A percentile compares a stretch with the other conserved stretches of the same genome.
phyloP scores from a whole-genome alignment of 495 filamentous ascomycete species.

The Aspergillus panamensis region DNA sequence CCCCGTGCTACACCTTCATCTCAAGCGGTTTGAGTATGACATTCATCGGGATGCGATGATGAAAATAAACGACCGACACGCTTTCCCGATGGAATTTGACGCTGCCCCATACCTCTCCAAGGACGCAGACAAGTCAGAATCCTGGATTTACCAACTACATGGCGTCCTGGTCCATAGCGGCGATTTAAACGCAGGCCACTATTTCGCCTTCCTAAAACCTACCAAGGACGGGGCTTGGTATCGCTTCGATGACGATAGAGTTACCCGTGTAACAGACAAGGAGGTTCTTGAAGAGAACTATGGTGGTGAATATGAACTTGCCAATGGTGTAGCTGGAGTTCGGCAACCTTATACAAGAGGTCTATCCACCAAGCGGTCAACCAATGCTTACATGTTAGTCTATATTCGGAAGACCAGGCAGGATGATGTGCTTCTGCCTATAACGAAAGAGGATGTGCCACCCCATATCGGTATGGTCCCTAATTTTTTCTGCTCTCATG shows the following conservation, averaged over 20 bases:
- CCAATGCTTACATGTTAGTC: constrained; percentile 96
- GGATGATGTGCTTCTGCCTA: constrained; percentile 73
- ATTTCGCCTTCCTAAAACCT: constrained; percentile 96
- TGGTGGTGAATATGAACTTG: constrained; percentile 75
- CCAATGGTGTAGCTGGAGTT: constrained; percentile 55
- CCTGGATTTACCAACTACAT: constrained; percentile 88
- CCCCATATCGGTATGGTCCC: constrained; percentile 66
- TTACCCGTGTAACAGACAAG: constrained; percentile 85
- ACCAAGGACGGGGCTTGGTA: constrained; percentile 90
- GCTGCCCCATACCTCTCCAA: constrained; percentile 82
- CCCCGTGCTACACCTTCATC: constrained; percentile 88
- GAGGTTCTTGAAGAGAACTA: constrained; percentile 97
- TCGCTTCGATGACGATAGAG: constrained; percentile 95
- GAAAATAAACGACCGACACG: constrained; percentile 98
- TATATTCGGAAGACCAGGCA: constrained; percentile 85
- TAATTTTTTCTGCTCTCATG: constrained; percentile 1
- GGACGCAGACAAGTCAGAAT: constrained; percentile 80
- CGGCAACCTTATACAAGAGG: constrained; percentile 65
- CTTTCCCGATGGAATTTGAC: constrained; percentile 93
- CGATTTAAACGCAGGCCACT: constrained; percentile 96
- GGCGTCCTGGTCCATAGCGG: constrained; percentile 96
- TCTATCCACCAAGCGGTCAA: constrained; percentile 65
- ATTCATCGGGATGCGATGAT: constrained; percentile 94
- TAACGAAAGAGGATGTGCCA: constrained; percentile 73
- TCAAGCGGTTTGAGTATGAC: constrained; percentile 98